Base-by-base conservation (phyloP, 208 protist genomes). In the Trypanosoma vivax region DNA sequence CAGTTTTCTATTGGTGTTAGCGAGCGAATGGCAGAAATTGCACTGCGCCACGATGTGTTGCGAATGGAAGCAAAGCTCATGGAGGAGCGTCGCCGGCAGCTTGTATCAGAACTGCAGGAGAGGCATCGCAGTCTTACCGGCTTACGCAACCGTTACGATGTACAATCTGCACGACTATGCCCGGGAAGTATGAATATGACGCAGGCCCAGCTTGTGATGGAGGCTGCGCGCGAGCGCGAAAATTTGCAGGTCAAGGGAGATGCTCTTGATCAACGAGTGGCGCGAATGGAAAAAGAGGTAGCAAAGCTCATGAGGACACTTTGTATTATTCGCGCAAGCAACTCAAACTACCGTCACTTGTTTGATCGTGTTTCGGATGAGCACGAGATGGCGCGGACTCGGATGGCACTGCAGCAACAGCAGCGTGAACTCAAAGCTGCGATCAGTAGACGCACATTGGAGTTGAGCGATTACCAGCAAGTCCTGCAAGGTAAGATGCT, bases 291-390 rank as follows among this genome's bases (percentile, higher is more conserved):
- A 65, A 56, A 57, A 27, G 79, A 96, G 55, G 67, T 85, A 16
- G 58, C 64, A 28, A 92, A 89, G 53, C 60, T 96, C 18, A 79
- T 91, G 31, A 86, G 90, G 47, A 91, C 88, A 31, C 73, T 96
- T 16, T 37, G 60, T 23, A 39, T 88, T 13, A 66, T 95, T 38
- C 77, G 79, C 23, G 61, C 67, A n/a, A 83, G 78, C 60, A 95
- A 95, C 58, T 65, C 47, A 13, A 65, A 72, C 35, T 92, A 79
- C 70, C 82, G 81, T 46, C 73, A 78, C 31, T 80, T 88, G 60
- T 92, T 92, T 47, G 70, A 80, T 33, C 69, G 65, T 29, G 74
- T 84, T 16, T 43, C 56, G 10, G 71, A 83, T n/a, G 47, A 64
- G 23, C 67, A 92, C 46, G 78, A 73, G n/a, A 75, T 78, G 50